Percentiles rank a stretch among this genome's conserved stretches.
Conservation (phyloP, 306 rosid species). For the Prinsepia uniflora region DNA sequence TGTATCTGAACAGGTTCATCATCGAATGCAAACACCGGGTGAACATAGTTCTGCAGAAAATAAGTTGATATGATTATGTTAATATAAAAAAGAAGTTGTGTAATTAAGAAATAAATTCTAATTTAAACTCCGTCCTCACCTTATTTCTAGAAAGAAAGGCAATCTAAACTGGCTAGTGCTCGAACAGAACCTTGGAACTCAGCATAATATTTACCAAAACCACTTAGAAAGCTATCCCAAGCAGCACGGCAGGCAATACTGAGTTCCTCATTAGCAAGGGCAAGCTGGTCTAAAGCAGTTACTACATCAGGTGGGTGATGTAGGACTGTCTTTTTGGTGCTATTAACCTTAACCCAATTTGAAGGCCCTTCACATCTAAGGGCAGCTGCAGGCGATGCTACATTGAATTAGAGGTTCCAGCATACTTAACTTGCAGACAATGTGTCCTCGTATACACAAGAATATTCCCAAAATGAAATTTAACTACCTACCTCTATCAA, state of each 20-base stretch:
- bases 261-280: constrained; percentile 78
- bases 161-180: constrained; percentile 88
- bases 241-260: constrained; percentile 62
- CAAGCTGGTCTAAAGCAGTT: constrained; percentile 60
- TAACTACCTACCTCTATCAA: constrained; percentile 70
- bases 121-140: constrained; percentile 40
- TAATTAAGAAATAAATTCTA: constrained; percentile 1
- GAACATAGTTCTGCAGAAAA: constrained; percentile 63
- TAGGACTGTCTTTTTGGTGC: constrained; percentile 83
- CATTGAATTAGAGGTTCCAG: background rate
- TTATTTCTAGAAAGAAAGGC: constrained; percentile 85
- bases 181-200: constrained; percentile 84
- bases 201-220: constrained; percentile 57
- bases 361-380: constrained; percentile 68
- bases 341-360: constrained; percentile 78
- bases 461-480: constrained; percentile 14
- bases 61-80: constrained; percentile 19
- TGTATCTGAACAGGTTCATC: constrained; percentile 76
- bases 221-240: constrained; percentile 76
- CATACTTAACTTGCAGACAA: constrained; percentile 13
- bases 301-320: constrained; percentile 94
- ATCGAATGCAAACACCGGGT: constrained; percentile 59
- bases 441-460: background rate
- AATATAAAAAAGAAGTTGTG: background rate
- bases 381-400: constrained; percentile 48